phyloP scores from a whole-genome alignment of 176 grass and related monocot species.

The Poa annua region DNA sequence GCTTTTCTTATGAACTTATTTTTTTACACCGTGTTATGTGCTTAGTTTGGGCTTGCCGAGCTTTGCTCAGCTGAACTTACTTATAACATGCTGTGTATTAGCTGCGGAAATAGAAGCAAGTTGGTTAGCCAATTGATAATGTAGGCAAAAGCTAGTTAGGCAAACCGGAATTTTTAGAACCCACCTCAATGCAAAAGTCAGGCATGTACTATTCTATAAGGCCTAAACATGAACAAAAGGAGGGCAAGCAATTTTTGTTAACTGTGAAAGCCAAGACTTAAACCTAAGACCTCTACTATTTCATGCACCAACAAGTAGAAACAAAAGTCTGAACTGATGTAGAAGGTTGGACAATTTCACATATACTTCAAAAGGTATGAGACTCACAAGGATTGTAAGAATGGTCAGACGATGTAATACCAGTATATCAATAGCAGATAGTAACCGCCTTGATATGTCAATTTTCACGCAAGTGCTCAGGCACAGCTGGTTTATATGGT shows the following conservation, averaged over 20 bases:
- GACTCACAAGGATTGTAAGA: background rate
- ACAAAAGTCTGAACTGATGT: too few relatives aligned
- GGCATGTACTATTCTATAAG: background rate
- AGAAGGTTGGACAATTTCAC: too few relatives aligned
- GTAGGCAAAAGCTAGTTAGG: background rate
- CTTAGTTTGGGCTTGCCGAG: slow-evolving; percentile 8
- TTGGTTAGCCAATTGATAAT: background rate
- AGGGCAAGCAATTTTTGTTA: too few relatives aligned
- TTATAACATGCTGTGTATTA: slow-evolving; percentile 1
- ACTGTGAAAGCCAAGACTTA: too few relatives aligned
- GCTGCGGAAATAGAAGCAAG: slow-evolving; percentile 3
- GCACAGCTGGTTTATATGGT: slow-evolving; percentile 2
- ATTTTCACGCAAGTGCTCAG: background rate
- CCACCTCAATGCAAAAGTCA: background rate
- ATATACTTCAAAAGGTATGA: background rate
- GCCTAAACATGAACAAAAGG: too few relatives aligned
- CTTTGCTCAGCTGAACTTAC: background rate
- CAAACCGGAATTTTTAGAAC: background rate
- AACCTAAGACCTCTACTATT: too few relatives aligned
- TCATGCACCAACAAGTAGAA: too few relatives aligned
- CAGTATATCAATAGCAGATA: background rate
- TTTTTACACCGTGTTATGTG: background rate
- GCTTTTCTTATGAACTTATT: slow-evolving; percentile 19
- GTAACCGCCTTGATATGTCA: slow-evolving; percentile 2
- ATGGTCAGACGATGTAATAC: slow-evolving; percentile 22